Evolutionary conservation across 192 early-diverging fungal genomes (phyloP).

Genomic region (Backusella tuberculispora): DNA sequence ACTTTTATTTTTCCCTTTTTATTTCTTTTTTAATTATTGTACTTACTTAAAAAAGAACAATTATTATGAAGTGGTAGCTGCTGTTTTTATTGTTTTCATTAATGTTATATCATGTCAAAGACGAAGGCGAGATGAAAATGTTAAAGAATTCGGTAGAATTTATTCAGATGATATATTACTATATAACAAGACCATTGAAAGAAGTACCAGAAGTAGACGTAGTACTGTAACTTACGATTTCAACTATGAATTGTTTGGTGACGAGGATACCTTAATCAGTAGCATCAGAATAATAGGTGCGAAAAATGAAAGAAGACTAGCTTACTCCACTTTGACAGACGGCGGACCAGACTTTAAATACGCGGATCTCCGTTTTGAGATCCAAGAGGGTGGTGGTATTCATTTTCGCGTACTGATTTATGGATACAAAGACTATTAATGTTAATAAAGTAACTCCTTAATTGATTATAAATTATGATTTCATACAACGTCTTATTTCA

Average conservation of each 20-base stretch:
- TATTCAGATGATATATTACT: slow-evolving; percentile 1
- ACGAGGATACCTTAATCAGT: not conserved
- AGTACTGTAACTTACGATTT: not conserved
- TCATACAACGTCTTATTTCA: no score
- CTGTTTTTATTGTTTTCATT: not conserved
- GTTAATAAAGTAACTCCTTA: not conserved
- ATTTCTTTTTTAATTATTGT: not conserved
- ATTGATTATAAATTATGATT: not conserved
- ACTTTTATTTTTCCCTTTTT: not conserved
- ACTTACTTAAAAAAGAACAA: not conserved
- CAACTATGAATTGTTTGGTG: slow-evolving; percentile 10
- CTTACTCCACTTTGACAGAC: not conserved
- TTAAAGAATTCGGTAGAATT: not conserved
- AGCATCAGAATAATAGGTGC: not conserved
- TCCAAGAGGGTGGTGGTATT: not conserved
- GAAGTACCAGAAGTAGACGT: not conserved
- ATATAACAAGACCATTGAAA: not conserved
- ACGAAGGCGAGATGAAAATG: not conserved
- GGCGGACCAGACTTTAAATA: not conserved
- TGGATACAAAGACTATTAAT: not conserved
- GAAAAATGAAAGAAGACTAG: not conserved
- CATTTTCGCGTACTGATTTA: not conserved
- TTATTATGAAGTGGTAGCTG: not conserved
- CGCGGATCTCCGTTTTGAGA: not conserved
- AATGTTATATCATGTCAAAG: not conserved